Evolutionary conservation across 2,329 filamentous ascomycete species (phyloP), one percentile per base, ranked within the genome.

Genomic region (Alternaria brassicae): DNA sequence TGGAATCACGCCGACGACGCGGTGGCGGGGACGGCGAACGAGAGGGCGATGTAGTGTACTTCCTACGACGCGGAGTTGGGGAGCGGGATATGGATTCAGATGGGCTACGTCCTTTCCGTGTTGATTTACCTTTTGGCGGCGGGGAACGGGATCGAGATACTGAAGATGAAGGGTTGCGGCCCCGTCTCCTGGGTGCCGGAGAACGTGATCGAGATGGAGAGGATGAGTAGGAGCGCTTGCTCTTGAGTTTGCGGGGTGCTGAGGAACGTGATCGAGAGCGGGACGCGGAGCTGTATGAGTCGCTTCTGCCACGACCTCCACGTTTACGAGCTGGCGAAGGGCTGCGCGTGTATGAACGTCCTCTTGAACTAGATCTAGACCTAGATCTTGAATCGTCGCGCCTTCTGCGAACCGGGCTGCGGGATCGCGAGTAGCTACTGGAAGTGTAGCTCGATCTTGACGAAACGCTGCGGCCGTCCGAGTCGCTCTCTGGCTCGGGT

Each of bases 371-470:
- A 2, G 69, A 71, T 37, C 70, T 49, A 13, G 71, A 71, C 36
- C 70, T 66, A 1, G 69, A 71, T 34, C 70, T 51, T 15, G 71
- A 71, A 49, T 72, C 62, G 51, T 72, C 61, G 4, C 59, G 57
- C n/a, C 65, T 52, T 17, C 62, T 65, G 13, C 68, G 70, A 3
- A 53, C 60, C n/a, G 66, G 66, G 3, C 67, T 72, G 37, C 62
- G 66, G 0, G 68, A 71, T 17, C 69, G 70, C 1, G 71, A 72
- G 28, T 71, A 67, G 41, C 68, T 74, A 12, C 67, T 68, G 10
- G 68, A 69, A 1, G 67, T 68, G 57, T 78, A 78, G 12, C 68
- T 72, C 2, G 75, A 77, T 47, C 74, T 72, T 13, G 70, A 74
- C 0, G 74, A 76, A 1, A 75, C 67, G 44, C 74, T 77, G 12